Evolutionary conservation across 78 protist genomes (phyloP).

Genomic region (Planoprotostelium fungivorum): DNA sequence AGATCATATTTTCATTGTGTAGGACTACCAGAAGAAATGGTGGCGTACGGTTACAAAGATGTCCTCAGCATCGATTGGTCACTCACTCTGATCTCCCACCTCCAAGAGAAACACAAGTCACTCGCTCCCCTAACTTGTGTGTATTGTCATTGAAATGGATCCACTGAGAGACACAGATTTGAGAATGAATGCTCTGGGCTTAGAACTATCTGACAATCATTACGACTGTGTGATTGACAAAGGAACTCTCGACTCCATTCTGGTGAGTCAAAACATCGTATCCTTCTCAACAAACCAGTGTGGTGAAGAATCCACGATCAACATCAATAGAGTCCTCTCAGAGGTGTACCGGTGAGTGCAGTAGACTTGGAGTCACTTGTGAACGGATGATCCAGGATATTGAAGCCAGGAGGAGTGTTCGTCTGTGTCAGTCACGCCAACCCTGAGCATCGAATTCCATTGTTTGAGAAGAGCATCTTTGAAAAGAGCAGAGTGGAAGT

Average conservation of each 20-base stretch:
- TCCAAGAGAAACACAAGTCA: not conserved
- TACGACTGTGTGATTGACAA: constrained; percentile 1
- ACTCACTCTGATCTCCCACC: not conserved
- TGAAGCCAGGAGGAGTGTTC: not conserved
- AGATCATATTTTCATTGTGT: not conserved
- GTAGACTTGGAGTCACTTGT: no score
- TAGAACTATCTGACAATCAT: not conserved
- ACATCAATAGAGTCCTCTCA: not conserved
- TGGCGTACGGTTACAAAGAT: not conserved
- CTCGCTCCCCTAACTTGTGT: not conserved
- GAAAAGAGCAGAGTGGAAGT: not conserved
- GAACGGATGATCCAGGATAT: no score
- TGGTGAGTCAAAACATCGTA: not conserved
- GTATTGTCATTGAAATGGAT: not conserved
- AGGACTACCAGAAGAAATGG: not conserved
- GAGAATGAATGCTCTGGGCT: not conserved
- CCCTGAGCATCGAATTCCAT: not conserved
- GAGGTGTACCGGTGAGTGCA: not conserved
- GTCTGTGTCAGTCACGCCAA: not conserved
- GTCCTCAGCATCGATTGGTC: not conserved
- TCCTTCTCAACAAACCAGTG: not conserved
- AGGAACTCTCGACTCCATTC: not conserved
- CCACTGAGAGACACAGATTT: not conserved
- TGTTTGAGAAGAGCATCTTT: not conserved
- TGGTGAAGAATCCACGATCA: not conserved